These are phyloP conservation scores for Sicyos edulis DNA, from an alignment of 306 rosid species.

Conservation along the genomic window DNA sequence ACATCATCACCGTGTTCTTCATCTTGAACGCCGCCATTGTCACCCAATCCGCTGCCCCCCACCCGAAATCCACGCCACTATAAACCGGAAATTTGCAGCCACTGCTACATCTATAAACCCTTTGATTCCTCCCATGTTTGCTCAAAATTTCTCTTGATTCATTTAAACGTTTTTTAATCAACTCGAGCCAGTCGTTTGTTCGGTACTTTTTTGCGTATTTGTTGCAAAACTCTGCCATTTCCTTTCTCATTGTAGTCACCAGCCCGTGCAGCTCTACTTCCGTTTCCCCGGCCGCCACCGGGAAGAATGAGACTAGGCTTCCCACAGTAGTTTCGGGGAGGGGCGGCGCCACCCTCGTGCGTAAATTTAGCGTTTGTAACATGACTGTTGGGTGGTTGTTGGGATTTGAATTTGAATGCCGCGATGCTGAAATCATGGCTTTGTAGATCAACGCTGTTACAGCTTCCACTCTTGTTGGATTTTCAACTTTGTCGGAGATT, in stretches of 20 bases:
- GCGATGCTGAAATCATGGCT: slow-evolving; percentile 21
- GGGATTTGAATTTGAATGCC: neutral
- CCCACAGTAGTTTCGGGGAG: slow-evolving; percentile 28
- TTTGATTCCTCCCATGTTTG: neutral
- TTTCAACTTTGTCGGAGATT: neutral
- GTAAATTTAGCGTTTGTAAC: slow-evolving; percentile 29
- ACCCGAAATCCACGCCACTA: slow-evolving; percentile 28
- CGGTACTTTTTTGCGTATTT: slow-evolving; percentile 17
- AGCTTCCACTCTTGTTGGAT: slow-evolving; percentile 32
- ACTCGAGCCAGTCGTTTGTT: neutral
- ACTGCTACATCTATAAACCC: slow-evolving; percentile 21
- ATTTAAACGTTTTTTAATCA: neutral
- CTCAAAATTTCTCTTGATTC: neutral
- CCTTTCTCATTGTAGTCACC: slow-evolving; percentile 24
- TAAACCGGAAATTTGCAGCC: slow-evolving; percentile 30
- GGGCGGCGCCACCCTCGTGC: slow-evolving; percentile 30
- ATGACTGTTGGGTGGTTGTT: neutral
- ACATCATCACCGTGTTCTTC: slow-evolving; percentile 21
- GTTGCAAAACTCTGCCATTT: slow-evolving; percentile 13
- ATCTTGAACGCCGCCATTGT: neutral
- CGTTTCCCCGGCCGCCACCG: neutral
- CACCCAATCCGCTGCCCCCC: slow-evolving; percentile 32
- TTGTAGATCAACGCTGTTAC: slow-evolving; percentile 36
- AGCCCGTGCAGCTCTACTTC: slow-evolving; percentile 21
- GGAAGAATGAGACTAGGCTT: slow-evolving; percentile 23